Percentiles rank a stretch among this genome's conserved stretches.
These are phyloP conservation scores for Rhododendron ovatum DNA, from an alignment of 148 eudicot species.

Conservation along the genomic window DNA sequence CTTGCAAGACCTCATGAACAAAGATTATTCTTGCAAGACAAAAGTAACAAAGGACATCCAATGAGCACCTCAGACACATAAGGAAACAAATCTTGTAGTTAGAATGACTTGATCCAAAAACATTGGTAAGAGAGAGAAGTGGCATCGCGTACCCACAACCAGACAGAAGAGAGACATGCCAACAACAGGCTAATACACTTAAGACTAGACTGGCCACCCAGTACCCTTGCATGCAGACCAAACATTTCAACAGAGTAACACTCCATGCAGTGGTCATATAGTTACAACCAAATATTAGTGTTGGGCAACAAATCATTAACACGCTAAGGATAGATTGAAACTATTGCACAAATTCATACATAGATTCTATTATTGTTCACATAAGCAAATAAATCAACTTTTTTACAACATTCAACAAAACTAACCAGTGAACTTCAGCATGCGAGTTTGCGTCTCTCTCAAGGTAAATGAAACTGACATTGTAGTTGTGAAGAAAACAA, in stretches of 20 bases:
- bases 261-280: neutral
- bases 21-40: neutral
- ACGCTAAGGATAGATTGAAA: neutral
- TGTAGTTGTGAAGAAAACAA: slow-evolving; percentile 99
- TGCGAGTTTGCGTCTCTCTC: slow-evolving; percentile 98
- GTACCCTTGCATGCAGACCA: neutral
- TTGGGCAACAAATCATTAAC: neutral
- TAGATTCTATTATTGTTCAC: neutral
- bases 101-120: neutral
- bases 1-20: neutral
- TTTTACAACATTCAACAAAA: slow-evolving; percentile 8
- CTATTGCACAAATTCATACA: neutral
- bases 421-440: slow-evolving; percentile 97
- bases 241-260: neutral
- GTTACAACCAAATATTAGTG: neutral
- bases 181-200: neutral
- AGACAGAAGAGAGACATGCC: neutral
- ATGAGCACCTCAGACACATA: neutral
- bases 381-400: neutral
- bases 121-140: neutral
- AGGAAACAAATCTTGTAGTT: neutral
- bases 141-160: neutral
- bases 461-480: slow-evolving; percentile 98
- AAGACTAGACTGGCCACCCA: neutral
- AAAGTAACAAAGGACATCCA: neutral